These are phyloP conservation scores for Fraxinus angustifolia DNA, from an alignment of 305 asterid genomes.

Conservation along the genomic window DNA sequence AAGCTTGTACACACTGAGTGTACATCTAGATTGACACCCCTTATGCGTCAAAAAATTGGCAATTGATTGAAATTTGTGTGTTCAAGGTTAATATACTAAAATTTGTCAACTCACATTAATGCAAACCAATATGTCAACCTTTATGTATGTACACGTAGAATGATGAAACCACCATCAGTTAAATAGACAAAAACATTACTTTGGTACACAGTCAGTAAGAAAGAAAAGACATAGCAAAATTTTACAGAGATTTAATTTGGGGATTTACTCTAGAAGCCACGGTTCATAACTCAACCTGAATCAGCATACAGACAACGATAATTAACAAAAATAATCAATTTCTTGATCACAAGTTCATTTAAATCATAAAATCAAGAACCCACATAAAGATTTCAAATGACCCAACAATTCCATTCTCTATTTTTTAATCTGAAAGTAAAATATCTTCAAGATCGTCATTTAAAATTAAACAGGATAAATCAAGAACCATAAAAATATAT, in stretches of 20 bases:
- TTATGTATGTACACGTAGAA: too few relatives aligned
- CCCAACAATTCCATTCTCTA: not conserved
- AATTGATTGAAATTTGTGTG: too few relatives aligned
- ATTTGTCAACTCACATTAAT: too few relatives aligned
- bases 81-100: too few relatives aligned
- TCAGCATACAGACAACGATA: not conserved
- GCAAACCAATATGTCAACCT: too few relatives aligned
- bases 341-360: not conserved
- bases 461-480: not conserved
- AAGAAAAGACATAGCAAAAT: not conserved
- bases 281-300: not conserved
- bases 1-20: too few relatives aligned
- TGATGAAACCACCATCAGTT: not conserved
- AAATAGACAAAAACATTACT: not conserved
- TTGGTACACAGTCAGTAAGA: not conserved
- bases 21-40: too few relatives aligned
- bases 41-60: too few relatives aligned
- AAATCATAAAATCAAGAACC: not conserved
- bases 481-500: not conserved
- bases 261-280: not conserved
- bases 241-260: not conserved
- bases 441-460: not conserved
- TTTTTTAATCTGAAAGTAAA: not conserved
- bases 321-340: not conserved
- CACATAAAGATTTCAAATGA: not conserved